Evolutionary conservation across 148 eudicot genomes (phyloP), one percentile per base, ranked within the genome.

Genomic region (Silene uniflora): DNA sequence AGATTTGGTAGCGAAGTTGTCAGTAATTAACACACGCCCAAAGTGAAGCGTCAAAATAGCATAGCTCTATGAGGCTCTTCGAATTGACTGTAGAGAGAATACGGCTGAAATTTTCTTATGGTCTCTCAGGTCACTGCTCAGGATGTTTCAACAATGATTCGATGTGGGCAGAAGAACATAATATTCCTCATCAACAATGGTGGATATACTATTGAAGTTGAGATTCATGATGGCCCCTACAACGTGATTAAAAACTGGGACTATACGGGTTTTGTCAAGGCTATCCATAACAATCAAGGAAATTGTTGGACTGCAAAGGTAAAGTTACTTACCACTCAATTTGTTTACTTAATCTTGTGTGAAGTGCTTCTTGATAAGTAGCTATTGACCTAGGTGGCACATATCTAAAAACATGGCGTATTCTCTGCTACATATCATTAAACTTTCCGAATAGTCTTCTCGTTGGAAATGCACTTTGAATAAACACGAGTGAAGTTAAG

Each of bases 181-280:
- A 89, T 91, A 79, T 91, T 91, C 81, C 97, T 91, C 19, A 88
- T 91, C 82, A 91, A 91, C 81, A 91, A 91, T 35, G 91, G 91
- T 42, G 97, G 93, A 4, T 91, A 91, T 81, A 91, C 97, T 25
- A 91, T 91, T 39, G 97, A 91, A 81, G 96, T 89, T 52, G 96
- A 91, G 85, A 91, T 91, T 62, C 97, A 91, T 72, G 97, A 91
- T 62, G 97, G 97, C 7, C 97, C 97, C 0, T 91, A 91, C 75
- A 91, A 91, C 81, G 89, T 91, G 72, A 91, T 91, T 64, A 91
- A 89, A 81, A 91, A 91, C 77, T 91, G 96, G 96, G 73, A 91
- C 78, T 91, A 91, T 80, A 87, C 91, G 7, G 91, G 83, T 35
- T 77, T 91, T 65, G 84, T 91, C 67, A 81, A 88, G 80, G 93